Conservation (phyloP, 176 grass and related monocot species). For the Oryza meyeriana region DNA sequence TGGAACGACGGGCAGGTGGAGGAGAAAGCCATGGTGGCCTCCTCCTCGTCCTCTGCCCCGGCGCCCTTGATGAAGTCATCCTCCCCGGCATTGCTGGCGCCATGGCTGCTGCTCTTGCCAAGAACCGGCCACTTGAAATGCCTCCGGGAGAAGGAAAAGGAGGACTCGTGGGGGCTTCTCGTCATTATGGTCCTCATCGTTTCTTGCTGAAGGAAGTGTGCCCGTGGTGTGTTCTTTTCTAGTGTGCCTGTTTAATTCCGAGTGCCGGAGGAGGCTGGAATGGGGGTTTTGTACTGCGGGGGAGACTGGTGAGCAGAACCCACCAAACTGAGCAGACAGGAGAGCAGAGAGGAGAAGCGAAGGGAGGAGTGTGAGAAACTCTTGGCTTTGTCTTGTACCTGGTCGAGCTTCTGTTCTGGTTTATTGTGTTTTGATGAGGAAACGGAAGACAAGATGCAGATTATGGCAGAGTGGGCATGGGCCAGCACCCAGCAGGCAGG, state of each 20-base stretch:
- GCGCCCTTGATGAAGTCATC: constrained; percentile 30
- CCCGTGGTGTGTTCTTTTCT: not conserved
- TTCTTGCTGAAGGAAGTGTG: not conserved
- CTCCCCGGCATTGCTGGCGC: constrained; percentile 8
- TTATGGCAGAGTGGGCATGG: not conserved
- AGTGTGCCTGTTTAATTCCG: not conserved
- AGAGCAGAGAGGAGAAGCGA: constrained; percentile 24
- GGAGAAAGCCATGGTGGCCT: constrained; percentile 49
- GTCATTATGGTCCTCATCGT: constrained; percentile 88
- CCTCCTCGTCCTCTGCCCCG: constrained; percentile 47
- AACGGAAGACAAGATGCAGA: constrained; percentile 38
- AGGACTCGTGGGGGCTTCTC: constrained; percentile 74
- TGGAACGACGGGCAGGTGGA: constrained; percentile 46
- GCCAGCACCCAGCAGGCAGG: not conserved
- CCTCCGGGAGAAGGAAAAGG: constrained; percentile 86
- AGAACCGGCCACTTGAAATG: constrained; percentile 87
- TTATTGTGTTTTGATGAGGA: constrained; percentile 30
- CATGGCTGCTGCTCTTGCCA: constrained; percentile 50
- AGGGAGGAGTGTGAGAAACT: constrained; percentile 18
- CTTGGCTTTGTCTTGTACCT: constrained; percentile 29
- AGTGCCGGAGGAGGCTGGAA: not conserved
- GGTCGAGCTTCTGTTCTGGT: not conserved
- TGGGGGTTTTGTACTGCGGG: constrained; percentile 33
- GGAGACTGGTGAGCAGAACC: constrained; percentile 49
- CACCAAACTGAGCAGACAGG: constrained; percentile 43